Percentiles rank a stretch among this genome's conserved stretches.
Evolutionary conservation across 306 rosid species (phyloP).

Genomic region (Acmispon strigosus): DNA sequence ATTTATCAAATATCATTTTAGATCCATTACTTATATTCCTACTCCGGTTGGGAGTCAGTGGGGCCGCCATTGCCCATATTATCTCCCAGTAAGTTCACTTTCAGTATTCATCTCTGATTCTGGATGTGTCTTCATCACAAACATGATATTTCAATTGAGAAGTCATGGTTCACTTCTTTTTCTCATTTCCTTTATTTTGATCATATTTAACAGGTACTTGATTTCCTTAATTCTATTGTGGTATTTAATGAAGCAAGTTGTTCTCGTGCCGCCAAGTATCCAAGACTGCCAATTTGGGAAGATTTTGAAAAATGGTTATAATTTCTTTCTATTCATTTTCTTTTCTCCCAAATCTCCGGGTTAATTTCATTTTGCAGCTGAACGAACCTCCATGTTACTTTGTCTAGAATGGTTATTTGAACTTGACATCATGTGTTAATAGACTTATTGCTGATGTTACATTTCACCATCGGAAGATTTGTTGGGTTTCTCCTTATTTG

Average conservation of each 20-base stretch:
- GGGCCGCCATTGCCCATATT: conserved; percentile 89
- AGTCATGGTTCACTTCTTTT: neutral
- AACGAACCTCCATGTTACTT: too few relatives aligned
- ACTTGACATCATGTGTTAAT: too few relatives aligned
- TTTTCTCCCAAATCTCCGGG: too few relatives aligned
- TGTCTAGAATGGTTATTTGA: too few relatives aligned
- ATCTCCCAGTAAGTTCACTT: conserved; percentile 63
- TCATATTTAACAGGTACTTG: conserved; percentile 43
- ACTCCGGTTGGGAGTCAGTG: conserved; percentile 53
- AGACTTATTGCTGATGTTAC: too few relatives aligned
- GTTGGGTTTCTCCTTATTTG: too few relatives aligned
- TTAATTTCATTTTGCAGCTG: too few relatives aligned
- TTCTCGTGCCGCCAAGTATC: conserved; percentile 59
- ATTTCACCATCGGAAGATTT: too few relatives aligned
- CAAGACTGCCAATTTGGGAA: conserved; percentile 46
- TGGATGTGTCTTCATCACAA: too few relatives aligned
- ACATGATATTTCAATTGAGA: too few relatives aligned
- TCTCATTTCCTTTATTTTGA: neutral
- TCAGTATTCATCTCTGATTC: neutral
- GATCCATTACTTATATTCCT: conserved; percentile 62
- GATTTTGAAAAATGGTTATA: conserved; percentile 64
- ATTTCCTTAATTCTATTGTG: conserved; percentile 53
- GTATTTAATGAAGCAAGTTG: conserved; percentile 62
- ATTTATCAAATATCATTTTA: conserved; percentile 57
- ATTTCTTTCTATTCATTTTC: neutral